Percentiles rank a stretch among this genome's conserved stretches.
Conservation (phyloP, 768 basidiomycete genomes). For the Pisolithus albus region DNA sequence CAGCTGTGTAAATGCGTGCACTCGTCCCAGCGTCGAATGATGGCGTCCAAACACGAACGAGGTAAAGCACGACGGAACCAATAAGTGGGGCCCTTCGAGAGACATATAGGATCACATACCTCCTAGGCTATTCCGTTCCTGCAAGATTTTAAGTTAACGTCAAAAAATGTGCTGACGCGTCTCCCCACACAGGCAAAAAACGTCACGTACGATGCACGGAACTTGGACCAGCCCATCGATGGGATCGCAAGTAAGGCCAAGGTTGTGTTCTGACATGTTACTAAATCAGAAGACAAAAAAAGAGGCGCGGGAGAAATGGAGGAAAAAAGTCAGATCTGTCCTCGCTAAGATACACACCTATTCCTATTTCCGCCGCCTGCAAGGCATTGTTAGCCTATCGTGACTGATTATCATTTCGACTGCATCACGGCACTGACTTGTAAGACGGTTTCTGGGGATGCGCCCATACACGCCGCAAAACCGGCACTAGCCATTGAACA, state of each 20-base stretch:
- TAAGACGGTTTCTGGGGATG: conserved; percentile 73
- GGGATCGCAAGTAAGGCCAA: conserved; percentile 90
- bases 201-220: conserved; percentile 73
- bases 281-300: neutral
- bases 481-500: conserved; percentile 95
- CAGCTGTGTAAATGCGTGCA: conserved; percentile 47
- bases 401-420: neutral
- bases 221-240: conserved; percentile 92
- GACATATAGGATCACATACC: conserved; percentile 35
- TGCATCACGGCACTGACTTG: conserved; percentile 42
- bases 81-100: neutral
- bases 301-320: neutral
- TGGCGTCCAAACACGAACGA: neutral
- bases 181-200: neutral
- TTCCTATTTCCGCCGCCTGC: conserved; percentile 84
- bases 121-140: conserved; percentile 84
- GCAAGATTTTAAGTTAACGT: conserved; percentile 2
- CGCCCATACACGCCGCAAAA: conserved; percentile 93
- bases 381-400: conserved; percentile 1
- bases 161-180: neutral
- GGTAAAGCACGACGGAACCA: neutral
- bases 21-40: neutral
- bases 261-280: conserved; percentile 58
- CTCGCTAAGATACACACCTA: conserved; percentile 43
- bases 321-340: neutral